Evolutionary conservation across 2,329 filamentous ascomycete genomes (phyloP).

Genomic region (Monosporascus sp.): DNA sequence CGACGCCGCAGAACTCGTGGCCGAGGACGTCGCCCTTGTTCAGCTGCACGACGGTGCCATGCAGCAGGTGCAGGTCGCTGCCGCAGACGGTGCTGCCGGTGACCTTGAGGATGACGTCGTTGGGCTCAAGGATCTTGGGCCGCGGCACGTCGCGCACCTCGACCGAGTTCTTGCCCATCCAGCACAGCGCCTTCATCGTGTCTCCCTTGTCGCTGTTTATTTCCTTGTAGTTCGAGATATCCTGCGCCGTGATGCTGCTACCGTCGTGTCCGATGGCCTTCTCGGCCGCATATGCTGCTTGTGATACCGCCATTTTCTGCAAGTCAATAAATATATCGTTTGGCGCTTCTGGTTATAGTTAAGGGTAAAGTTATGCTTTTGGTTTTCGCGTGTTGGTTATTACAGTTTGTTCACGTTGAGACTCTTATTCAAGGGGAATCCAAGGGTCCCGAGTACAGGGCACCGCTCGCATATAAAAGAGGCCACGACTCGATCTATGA

Average conservation of each 20-base stretch:
- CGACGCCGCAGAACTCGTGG: constrained; percentile 55
- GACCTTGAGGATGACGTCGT: constrained; percentile 76
- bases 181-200: constrained; percentile 75
- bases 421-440: not conserved
- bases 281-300: constrained; percentile 64
- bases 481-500: not conserved
- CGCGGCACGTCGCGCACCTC: constrained; percentile 62
- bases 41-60: constrained; percentile 53
- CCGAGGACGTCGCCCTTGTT: constrained; percentile 63
- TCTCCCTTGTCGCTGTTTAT: constrained; percentile 42
- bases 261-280: constrained; percentile 62
- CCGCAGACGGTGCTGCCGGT: constrained; percentile 58
- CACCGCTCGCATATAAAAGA: not conserved
- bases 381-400: not conserved
- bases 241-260: constrained; percentile 61
- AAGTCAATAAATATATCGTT: constrained; percentile 2
- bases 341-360: not conserved
- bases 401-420: not conserved
- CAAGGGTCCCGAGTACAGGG: not conserved
- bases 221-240: constrained; percentile 56
- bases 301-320: constrained; percentile 49
- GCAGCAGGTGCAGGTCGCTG: constrained; percentile 53
- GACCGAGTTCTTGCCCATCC: constrained; percentile 78
- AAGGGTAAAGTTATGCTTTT: not conserved
- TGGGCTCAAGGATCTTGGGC: constrained; percentile 66